Conservation (phyloP, 2,329 filamentous ascomycete genomes). For the Keithomyces neogunnii region DNA sequence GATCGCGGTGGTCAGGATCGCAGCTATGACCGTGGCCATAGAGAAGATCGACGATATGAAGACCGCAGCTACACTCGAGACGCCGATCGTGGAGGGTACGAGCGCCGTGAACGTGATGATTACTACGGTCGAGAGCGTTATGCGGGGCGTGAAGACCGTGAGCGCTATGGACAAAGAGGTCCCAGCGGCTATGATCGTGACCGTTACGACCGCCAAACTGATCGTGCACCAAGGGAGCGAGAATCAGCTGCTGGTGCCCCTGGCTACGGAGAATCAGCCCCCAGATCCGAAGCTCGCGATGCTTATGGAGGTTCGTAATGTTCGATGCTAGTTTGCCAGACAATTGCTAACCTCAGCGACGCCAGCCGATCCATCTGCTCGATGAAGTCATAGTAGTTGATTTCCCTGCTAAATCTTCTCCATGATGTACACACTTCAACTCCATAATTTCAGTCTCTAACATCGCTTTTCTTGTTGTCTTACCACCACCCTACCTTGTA, state of each 20-base stretch:
- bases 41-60: constrained; percentile 36
- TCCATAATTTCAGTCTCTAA: background rate
- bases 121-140: constrained; percentile 30
- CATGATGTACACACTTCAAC: background rate
- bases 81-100: constrained; percentile 49
- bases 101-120: constrained; percentile 39
- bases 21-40: constrained; percentile 28
- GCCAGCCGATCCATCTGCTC: constrained; percentile 21
- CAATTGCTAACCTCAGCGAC: constrained; percentile 20
- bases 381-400: constrained; percentile 3
- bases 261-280: constrained; percentile 31
- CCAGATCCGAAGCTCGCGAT: constrained; percentile 35
- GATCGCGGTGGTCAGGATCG: constrained; percentile 39
- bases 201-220: constrained; percentile 38
- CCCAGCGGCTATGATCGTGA: constrained; percentile 37
- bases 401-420: background rate
- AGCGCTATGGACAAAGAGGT: constrained; percentile 30
- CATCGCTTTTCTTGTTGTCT: background rate
- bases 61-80: constrained; percentile 42
- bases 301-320: constrained; percentile 32
- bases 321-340: background rate
- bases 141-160: constrained; percentile 36
- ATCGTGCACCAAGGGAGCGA: constrained; percentile 30
- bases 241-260: constrained; percentile 28
- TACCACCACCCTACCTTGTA: background rate